Evolutionary conservation across 345 rosid species (phyloP), one percentile per base, ranked within the genome.

Genomic region (Nephelium lappaceum): DNA sequence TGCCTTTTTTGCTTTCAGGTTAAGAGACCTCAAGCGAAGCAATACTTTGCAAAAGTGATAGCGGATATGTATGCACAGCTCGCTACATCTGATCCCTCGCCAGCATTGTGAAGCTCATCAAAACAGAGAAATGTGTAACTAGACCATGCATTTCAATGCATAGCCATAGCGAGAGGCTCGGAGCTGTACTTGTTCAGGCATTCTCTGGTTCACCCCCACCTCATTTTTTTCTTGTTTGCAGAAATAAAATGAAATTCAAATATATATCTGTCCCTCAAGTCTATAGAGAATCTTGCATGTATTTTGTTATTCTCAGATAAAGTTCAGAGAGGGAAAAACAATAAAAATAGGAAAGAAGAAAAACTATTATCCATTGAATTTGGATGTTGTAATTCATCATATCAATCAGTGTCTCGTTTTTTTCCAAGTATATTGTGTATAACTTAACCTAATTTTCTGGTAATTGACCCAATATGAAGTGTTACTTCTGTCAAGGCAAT

Each of bases 1-100:
- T 58, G 21, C 24, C 11, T 8, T 2, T 2, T 75, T n/a, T 55
- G 71, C 78, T 24, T 58, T 49, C 89, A 90, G 93, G 77, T 89
- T 69, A 86, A 94, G 88, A 93, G 96, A 86, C 90, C 98, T 81
- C 98, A 93, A 79, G 98, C 93, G 9, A 94, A 87, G 85, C 95
- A 90, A 69, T 94, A 93, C 80, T 96, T 89, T 69, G 85, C 83
- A 76, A 75, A 85, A 53, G 90, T 87, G 41, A 89, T 89, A 83
- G 60, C 89, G 9, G 75, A 83, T 72, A 82, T 91, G 95, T 89
- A 88, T 24, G 83, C 84, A 1, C 84, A 87, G 76, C 86, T 93
- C 51, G 82, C 87, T 47, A 36, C 84, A 6, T 83, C 84, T 11
- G 97, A 91, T 77, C 87, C 92, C 63, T 86, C 93, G 57, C 78